Conservation (phyloP, 495 filamentous ascomycete genomes). For the Mytilinidion resinicola region DNA sequence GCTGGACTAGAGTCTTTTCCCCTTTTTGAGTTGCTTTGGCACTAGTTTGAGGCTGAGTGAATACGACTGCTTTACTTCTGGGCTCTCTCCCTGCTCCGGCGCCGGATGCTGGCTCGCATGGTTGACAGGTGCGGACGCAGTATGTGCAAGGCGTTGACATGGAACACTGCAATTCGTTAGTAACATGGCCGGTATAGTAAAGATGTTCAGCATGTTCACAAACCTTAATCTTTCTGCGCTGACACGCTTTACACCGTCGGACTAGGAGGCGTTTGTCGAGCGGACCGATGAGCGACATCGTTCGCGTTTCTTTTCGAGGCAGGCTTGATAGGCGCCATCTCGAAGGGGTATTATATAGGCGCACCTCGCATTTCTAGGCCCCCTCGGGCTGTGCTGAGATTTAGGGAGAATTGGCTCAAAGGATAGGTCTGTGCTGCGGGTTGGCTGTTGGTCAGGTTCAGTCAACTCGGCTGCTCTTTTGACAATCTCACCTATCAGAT, state of each 20-base stretch:
- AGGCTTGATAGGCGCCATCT: not conserved
- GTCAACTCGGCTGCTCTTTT: too few relatives aligned
- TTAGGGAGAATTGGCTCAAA: too few relatives aligned
- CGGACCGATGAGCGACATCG: not conserved
- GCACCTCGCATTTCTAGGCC: not conserved
- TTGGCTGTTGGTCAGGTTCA: too few relatives aligned
- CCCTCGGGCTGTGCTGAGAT: too few relatives aligned
- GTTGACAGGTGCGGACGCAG: not conserved
- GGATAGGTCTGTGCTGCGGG: too few relatives aligned
- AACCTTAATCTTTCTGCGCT: not conserved
- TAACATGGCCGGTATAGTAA: not conserved
- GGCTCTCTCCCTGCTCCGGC: not conserved
- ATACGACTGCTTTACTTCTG: not conserved
- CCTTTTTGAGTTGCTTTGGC: not conserved
- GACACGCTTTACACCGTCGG: not conserved
- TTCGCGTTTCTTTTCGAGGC: too few relatives aligned
- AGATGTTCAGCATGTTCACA: not conserved
- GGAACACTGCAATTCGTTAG: not conserved
- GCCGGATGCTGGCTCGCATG: not conserved
- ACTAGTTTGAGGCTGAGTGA: not conserved
- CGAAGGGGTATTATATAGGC: not conserved
- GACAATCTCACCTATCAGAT: too few relatives aligned
- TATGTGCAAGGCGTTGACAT: not conserved
- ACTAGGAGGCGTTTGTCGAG: not conserved
- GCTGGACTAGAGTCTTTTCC: not conserved